phyloP scores from a whole-genome alignment of 306 rosid species.

The Styphnolobium japonicum region DNA sequence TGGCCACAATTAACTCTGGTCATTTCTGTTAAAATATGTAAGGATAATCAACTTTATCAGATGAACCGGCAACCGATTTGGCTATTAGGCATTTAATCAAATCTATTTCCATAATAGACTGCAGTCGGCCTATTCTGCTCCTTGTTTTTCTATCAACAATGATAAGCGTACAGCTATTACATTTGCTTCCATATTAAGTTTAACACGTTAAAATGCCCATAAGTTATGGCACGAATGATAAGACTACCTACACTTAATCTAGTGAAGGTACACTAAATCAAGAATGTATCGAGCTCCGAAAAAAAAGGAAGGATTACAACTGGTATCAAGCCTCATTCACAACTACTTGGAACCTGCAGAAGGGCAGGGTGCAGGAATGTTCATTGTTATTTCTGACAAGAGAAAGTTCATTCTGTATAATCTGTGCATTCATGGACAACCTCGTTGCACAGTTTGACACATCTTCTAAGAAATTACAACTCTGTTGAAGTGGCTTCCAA shows the following conservation, averaged over 20 bases:
- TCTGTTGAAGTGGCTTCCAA: not conserved
- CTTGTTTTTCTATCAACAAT: not conserved
- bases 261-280: not conserved
- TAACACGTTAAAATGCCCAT: not conserved
- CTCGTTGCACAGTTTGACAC: not conserved
- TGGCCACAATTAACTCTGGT: not conserved
- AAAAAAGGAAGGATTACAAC: not conserved
- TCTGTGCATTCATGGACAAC: not conserved
- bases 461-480: not conserved
- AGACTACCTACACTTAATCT: not conserved
- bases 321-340: not conserved
- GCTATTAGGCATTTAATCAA: not conserved
- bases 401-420: not conserved
- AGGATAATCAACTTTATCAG: not conserved
- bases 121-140: not conserved
- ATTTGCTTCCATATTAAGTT: not conserved
- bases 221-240: not conserved
- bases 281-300: not conserved
- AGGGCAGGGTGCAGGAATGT: not conserved
- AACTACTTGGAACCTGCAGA: not conserved
- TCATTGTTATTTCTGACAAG: not conserved
- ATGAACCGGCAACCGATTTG: not conserved
- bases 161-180: not conserved
- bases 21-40: slow-evolving; percentile 1
- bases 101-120: not conserved